Evolutionary conservation across 257 asterid species (phyloP).

Genomic region (Euphrasia confusa): DNA sequence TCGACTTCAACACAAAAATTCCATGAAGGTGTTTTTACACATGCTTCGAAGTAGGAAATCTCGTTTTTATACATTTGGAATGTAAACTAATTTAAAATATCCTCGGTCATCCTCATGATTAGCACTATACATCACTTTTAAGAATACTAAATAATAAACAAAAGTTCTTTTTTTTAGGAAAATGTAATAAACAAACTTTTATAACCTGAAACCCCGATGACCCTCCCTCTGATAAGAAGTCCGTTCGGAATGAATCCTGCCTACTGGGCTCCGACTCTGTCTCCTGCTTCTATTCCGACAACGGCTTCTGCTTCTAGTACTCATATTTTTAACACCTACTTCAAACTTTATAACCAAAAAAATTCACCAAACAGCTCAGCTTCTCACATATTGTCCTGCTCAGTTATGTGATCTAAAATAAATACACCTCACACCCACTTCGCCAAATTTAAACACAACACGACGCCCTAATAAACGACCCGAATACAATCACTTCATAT

Average conservation of each 20-base stretch:
- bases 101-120: too few species aligned
- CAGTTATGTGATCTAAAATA: slow-evolving; percentile 19
- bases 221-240: slow-evolving; percentile 23
- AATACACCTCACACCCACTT: slow-evolving; percentile 23
- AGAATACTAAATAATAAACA: background rate
- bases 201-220: slow-evolving; percentile 29
- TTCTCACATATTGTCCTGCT: slow-evolving; percentile 21
- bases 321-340: slow-evolving; percentile 17
- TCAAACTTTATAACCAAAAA: slow-evolving; percentile 7
- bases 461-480: too few species aligned
- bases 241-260: slow-evolving; percentile 21
- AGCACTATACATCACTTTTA: background rate
- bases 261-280: slow-evolving; percentile 21
- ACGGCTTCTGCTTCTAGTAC: slow-evolving; percentile 22
- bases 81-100: too few species aligned
- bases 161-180: background rate
- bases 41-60: too few species aligned
- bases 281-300: slow-evolving; percentile 21
- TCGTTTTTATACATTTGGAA: too few species aligned
- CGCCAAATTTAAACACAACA: slow-evolving; percentile 4
- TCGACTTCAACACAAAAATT: background rate
- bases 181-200: background rate
- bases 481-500: too few species aligned
- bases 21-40: too few species aligned
- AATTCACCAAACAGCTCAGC: slow-evolving; percentile 16